Conservation (phyloP, 768 basidiomycete genomes). For the Rhodosporidiobolus odoratus region DNA sequence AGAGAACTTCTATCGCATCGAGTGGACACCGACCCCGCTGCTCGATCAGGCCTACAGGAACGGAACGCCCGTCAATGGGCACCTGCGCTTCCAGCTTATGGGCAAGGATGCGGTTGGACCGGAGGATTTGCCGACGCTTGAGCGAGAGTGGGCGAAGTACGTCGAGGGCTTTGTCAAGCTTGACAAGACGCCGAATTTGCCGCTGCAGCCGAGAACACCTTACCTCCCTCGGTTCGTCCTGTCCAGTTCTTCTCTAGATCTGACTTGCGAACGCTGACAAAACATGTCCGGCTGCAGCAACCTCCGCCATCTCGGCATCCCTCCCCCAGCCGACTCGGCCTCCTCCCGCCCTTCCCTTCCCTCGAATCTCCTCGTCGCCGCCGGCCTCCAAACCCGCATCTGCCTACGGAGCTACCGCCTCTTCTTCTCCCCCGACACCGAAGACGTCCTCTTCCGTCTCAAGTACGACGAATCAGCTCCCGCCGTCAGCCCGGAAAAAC, state of each 20-base stretch:
- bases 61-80: not conserved
- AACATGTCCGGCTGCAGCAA: not conserved
- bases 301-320: slow-evolving; percentile 12
- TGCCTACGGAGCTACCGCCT: slow-evolving; percentile 67
- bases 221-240: slow-evolving; percentile 61
- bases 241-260: not conserved
- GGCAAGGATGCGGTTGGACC: slow-evolving; percentile 50
- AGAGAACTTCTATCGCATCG: slow-evolving; percentile 51
- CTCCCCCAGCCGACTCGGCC: slow-evolving; percentile 1
- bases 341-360: slow-evolving; percentile 7
- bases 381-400: slow-evolving; percentile 72
- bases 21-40: slow-evolving; percentile 45
- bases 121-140: slow-evolving; percentile 48
- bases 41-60: not conserved
- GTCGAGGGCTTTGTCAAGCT: slow-evolving; percentile 47
- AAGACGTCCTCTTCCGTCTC: slow-evolving; percentile 42
- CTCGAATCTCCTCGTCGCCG: slow-evolving; percentile 42
- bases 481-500: not conserved
- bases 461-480: not conserved
- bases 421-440: slow-evolving; percentile 64
- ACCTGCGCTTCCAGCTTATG: slow-evolving; percentile 47
- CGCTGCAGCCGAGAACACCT: slow-evolving; percentile 47
- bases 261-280: not conserved
- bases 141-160: slow-evolving; percentile 50
- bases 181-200: slow-evolving; percentile 18